These are phyloP conservation scores for Picochlorum costavermella DNA, from an alignment of 139 green algal species.

Conservation along the genomic window DNA sequence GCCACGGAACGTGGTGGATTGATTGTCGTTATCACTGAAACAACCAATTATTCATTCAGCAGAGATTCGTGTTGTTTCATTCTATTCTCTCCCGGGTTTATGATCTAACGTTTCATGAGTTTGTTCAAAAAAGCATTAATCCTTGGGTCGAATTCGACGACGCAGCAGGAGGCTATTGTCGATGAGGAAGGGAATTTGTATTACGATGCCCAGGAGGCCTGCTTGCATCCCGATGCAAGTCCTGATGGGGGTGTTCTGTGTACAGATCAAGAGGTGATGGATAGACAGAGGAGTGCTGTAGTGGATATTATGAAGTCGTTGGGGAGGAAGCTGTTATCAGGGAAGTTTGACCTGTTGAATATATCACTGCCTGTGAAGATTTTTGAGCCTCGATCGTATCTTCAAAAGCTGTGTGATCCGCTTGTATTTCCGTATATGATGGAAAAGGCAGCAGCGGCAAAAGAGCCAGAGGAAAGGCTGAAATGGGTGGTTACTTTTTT, in stretches of 20 bases:
- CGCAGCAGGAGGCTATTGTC: neutral
- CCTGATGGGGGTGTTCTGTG: constrained; percentile 55
- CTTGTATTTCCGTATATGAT: constrained; percentile 56
- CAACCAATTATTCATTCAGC: neutral
- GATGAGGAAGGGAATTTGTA: constrained; percentile 13
- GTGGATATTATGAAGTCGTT: constrained; percentile 60
- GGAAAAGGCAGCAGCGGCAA: constrained; percentile 22
- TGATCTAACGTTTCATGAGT: neutral
- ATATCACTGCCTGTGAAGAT: constrained; percentile 62
- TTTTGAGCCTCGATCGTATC: constrained; percentile 76
- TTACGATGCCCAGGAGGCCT: constrained; percentile 12
- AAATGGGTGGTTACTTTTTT: constrained; percentile 61
- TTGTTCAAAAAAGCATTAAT: neutral
- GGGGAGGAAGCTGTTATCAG: constrained; percentile 51
- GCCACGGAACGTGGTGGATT: too few species aligned
- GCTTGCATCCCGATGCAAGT: constrained; percentile 53
- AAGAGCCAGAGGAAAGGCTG: constrained; percentile 62
- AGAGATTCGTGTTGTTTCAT: neutral
- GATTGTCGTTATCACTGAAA: too few species aligned
- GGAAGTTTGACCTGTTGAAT: constrained; percentile 76
- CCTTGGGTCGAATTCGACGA: neutral
- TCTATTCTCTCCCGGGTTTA: neutral
- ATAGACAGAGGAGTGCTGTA: constrained; percentile 52
- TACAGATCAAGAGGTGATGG: constrained; percentile 51
- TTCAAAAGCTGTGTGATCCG: constrained; percentile 76